phyloP scores from a whole-genome alignment of 1,284 basidiomycete genomes.

The Anthracocystis setariae region DNA sequence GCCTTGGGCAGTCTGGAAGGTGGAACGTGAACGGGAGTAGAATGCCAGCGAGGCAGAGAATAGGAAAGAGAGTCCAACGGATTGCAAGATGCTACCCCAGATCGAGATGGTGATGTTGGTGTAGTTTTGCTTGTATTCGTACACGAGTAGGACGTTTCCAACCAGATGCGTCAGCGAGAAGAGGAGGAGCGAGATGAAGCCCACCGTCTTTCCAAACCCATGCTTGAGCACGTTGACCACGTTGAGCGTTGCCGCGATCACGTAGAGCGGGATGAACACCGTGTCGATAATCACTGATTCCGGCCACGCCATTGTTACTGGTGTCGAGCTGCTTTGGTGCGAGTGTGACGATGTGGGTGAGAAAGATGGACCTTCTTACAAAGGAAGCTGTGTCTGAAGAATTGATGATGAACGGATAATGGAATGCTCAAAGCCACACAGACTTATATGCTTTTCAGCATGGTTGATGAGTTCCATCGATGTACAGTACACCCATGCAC shows the following conservation, averaged over 20 bases:
- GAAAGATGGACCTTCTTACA: too few species aligned
- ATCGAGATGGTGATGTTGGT: background rate
- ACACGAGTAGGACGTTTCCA: conserved; percentile 29
- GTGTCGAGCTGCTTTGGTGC: too few species aligned
- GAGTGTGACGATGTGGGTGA: too few species aligned
- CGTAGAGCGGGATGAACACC: conserved; percentile 45
- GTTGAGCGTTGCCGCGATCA: conserved; percentile 8
- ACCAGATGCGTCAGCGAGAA: conserved; percentile 24
- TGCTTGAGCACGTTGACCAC: conserved; percentile 29
- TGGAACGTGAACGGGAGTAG: conserved; percentile 6
- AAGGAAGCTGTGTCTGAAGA: too few species aligned
- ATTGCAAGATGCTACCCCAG: conserved; percentile 27
- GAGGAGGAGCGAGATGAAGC: conserved; percentile 34
- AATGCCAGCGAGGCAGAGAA: conserved; percentile 22
- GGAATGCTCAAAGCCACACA: too few species aligned
- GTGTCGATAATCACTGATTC: conserved; percentile 25
- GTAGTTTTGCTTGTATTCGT: conserved; percentile 14
- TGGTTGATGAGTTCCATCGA: too few species aligned
- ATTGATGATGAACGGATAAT: too few species aligned
- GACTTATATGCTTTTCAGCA: too few species aligned
- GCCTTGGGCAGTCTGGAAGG: background rate
- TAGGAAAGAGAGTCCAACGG: conserved; percentile 25
- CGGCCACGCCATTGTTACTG: conserved; percentile 31
- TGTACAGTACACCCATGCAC: too few species aligned
- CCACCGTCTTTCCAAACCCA: conserved; percentile 7